Evolutionary conservation across 768 basidiomycete species (phyloP).

Genomic region (Amanita muscaria): DNA sequence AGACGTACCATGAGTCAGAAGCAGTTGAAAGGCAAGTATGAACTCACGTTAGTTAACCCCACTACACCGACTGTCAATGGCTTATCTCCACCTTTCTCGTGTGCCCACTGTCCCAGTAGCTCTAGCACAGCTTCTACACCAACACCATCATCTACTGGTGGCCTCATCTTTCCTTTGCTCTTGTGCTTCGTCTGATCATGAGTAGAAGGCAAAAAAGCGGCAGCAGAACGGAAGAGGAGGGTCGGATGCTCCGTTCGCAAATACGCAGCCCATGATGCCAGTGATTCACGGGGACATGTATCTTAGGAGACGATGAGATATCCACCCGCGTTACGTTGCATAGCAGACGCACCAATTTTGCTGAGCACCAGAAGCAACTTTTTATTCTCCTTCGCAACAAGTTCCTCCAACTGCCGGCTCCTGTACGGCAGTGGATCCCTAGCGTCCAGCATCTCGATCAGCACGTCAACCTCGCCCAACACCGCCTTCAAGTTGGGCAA

Average conservation of each 20-base stretch:
- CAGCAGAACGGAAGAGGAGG: constrained; percentile 64
- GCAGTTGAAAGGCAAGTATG: constrained; percentile 9
- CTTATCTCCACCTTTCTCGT: constrained; percentile 36
- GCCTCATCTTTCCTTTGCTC: constrained; percentile 34
- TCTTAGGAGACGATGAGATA: constrained; percentile 34
- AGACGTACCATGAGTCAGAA: constrained; percentile 1
- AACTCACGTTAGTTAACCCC: constrained; percentile 73
- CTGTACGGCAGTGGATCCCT: constrained; percentile 72
- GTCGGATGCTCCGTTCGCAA: constrained; percentile 56
- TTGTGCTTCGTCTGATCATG: constrained; percentile 32
- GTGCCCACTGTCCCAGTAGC: constrained; percentile 38
- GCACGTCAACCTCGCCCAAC: constrained; percentile 67
- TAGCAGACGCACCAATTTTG: constrained; percentile 64
- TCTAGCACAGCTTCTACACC: constrained; percentile 47
- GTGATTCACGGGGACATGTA: constrained; percentile 67
- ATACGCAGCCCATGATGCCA: constrained; percentile 56
- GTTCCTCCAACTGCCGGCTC: constrained; percentile 52
- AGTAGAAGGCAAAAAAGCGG: constrained; percentile 48
- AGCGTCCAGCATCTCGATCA: constrained; percentile 77
- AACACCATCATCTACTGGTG: constrained; percentile 44
- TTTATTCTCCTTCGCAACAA: constrained; percentile 35
- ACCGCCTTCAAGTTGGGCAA: constrained; percentile 57
- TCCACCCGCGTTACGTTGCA: too few relatives aligned
- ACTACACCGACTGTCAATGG: constrained; percentile 68
- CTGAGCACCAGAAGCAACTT: constrained; percentile 62